A percentile compares a stretch with the other conserved stretches of the same genome.
These are phyloP conservation scores for Aspergillus jensenii DNA, from an alignment of 2,329 filamentous ascomycete genomes.

Conservation along the genomic window DNA sequence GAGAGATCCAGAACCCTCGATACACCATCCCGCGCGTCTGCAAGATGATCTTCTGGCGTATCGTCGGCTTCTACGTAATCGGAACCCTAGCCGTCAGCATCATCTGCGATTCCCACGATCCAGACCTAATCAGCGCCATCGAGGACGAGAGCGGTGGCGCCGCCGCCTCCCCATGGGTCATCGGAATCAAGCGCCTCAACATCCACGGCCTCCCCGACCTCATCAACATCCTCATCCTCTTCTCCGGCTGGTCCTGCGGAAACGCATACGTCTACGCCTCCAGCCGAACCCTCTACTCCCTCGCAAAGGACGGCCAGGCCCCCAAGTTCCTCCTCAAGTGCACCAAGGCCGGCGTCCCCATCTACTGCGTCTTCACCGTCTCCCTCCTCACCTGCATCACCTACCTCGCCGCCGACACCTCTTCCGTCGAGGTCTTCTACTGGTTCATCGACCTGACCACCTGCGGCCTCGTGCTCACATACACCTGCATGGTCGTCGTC, in stretches of 20 bases:
- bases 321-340: constrained; percentile 58
- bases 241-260: constrained; percentile 67
- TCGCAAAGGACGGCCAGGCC: constrained; percentile 50
- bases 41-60: constrained; percentile 74
- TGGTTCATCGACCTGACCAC: constrained; percentile 66
- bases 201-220: constrained; percentile 67
- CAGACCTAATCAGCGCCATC: constrained; percentile 60
- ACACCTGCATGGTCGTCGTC: constrained; percentile 64
- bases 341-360: constrained; percentile 63
- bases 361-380: constrained; percentile 67
- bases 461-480: constrained; percentile 39
- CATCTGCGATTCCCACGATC: constrained; percentile 65
- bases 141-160: constrained; percentile 58
- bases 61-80: constrained; percentile 73
- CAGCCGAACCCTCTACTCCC: constrained; percentile 51
- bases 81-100: constrained; percentile 69
- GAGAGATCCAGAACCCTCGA: constrained; percentile 68
- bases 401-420: constrained; percentile 67
- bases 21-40: constrained; percentile 70
- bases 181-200: constrained; percentile 66
- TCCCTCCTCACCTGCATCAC: constrained; percentile 66
- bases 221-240: constrained; percentile 73
- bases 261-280: constrained; percentile 64
- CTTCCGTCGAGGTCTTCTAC: constrained; percentile 63
- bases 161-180: constrained; percentile 70